phyloP scores from a whole-genome alignment of 2,329 filamentous ascomycete species.

The Fusarium brevicatenulatum region DNA sequence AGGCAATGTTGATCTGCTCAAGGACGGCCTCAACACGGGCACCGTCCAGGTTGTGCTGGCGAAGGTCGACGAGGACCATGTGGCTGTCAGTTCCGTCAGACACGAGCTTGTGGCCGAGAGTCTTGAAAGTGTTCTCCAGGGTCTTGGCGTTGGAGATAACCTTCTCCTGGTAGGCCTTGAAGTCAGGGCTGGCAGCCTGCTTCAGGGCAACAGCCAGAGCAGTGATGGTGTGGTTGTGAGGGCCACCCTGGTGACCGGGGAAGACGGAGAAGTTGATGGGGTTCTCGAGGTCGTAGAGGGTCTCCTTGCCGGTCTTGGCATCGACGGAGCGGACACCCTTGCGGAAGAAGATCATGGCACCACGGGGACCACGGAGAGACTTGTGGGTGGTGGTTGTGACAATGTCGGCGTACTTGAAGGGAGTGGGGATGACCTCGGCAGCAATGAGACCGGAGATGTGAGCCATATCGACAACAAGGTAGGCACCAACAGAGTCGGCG shows the following conservation, averaged over 20 bases:
- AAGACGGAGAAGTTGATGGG: constrained; percentile 99
- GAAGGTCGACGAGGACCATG: constrained; percentile 95
- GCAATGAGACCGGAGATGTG: constrained; percentile 98
- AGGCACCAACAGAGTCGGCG: constrained; percentile 91
- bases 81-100: constrained; percentile 97
- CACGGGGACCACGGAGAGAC: constrained; percentile 94
- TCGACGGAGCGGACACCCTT: constrained; percentile 93
- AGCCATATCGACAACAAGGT: constrained; percentile 97
- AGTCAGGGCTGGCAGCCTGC: constrained; percentile 90
- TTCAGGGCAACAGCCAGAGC: constrained; percentile 94
- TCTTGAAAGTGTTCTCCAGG: constrained; percentile 84
- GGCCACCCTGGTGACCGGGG: constrained; percentile 97
- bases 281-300: constrained; percentile 90
- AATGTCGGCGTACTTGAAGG: constrained; percentile 92
- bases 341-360: constrained; percentile 99
- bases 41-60: constrained; percentile 86
- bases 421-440: constrained; percentile 90
- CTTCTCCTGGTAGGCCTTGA: constrained; percentile 92
- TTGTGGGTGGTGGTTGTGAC: constrained; percentile 99
- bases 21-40: constrained; percentile 95
- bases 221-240: constrained; percentile 99
- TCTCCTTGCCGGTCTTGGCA: constrained; percentile 89
- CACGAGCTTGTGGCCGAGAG: constrained; percentile 91
- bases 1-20: constrained; percentile 98
- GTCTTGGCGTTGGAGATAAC: constrained; percentile 95